phyloP scores from a whole-genome alignment of 2,329 filamentous ascomycete species.

The Nigrospora osmanthi region DNA sequence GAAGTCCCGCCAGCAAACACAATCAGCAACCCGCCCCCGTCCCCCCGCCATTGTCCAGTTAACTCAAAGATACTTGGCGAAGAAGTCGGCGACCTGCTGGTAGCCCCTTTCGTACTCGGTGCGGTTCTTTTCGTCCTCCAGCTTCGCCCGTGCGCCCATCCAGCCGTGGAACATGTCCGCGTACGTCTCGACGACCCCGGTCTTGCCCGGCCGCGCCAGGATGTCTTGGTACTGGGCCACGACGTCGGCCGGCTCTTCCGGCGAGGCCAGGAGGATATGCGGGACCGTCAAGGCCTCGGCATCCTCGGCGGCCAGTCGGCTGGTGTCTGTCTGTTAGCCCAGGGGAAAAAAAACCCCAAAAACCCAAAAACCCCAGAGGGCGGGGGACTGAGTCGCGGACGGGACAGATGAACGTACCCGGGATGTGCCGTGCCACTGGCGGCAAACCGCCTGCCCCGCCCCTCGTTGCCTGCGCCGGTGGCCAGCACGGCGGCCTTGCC shows the following conservation, averaged over 20 bases:
- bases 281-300: conserved; percentile 34
- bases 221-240: conserved; percentile 34
- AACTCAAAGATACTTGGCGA: conserved; percentile 28
- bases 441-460: conserved; percentile 25
- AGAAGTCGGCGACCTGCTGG: conserved; percentile 32
- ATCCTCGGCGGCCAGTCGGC: conserved; percentile 29
- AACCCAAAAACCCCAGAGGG: too few species aligned
- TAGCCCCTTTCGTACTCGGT: conserved; percentile 42
- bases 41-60: too few species aligned
- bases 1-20: too few species aligned
- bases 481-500: conserved; percentile 33
- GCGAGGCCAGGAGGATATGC: conserved; percentile 41
- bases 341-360: too few species aligned
- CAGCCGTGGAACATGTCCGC: conserved; percentile 46
- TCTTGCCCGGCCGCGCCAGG: conserved; percentile 29
- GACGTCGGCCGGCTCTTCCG: conserved; percentile 34
- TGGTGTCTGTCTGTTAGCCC: conserved; percentile 7
- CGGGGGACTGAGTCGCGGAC: conserved; percentile 3
- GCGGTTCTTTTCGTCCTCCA: conserved; percentile 34
- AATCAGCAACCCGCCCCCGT: too few species aligned
- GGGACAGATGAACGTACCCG: conserved; percentile 10
- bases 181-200: conserved; percentile 39
- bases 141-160: conserved; percentile 45
- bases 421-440: conserved; percentile 24
- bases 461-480: conserved; percentile 25